phyloP scores from a whole-genome alignment of 192 early-diverging fungal species.

The Lunasporangiospora selenospora region DNA sequence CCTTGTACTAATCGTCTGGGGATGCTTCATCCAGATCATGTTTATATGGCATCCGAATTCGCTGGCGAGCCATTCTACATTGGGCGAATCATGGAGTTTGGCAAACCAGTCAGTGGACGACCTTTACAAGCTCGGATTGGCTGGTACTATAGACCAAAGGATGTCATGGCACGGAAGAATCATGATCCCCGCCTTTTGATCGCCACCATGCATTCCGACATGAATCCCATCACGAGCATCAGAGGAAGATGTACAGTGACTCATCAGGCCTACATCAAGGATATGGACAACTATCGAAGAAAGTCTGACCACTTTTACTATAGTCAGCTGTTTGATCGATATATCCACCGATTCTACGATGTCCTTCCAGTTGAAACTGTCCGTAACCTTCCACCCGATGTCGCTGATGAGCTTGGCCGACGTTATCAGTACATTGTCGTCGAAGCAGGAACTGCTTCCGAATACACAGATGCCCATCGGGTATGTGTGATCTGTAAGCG shows the following conservation, averaged over 20 bases:
- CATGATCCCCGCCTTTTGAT: conserved; percentile 78
- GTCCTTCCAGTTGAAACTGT: conserved; percentile 81
- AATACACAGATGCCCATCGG: conserved; percentile 73
- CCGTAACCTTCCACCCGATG: conserved; percentile 79
- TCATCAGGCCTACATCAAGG: conserved; percentile 69
- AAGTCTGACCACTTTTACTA: conserved; percentile 85
- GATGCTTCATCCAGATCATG: conserved; percentile 65
- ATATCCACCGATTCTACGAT: conserved; percentile 88
- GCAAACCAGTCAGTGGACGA: conserved; percentile 57
- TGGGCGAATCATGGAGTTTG: conserved; percentile 83
- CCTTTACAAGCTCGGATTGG: conserved; percentile 68
- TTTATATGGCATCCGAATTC: conserved; percentile 76
- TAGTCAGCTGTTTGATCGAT: conserved; percentile 88
- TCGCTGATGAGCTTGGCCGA: conserved; percentile 66
- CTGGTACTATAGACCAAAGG: conserved; percentile 79
- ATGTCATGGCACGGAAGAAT: conserved; percentile 69
- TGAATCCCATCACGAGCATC: conserved; percentile 83
- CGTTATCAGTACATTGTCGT: conserved; percentile 88
- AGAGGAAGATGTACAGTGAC: conserved; percentile 79
- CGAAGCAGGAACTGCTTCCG: conserved; percentile 80
- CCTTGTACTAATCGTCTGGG: not conserved
- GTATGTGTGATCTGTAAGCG: conserved; percentile 74
- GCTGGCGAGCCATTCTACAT: conserved; percentile 79
- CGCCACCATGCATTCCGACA: conserved; percentile 89
- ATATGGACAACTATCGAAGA: conserved; percentile 66